phyloP scores from a whole-genome alignment of 164 flowering plant species.

The Tetrastigma voinierianum region DNA sequence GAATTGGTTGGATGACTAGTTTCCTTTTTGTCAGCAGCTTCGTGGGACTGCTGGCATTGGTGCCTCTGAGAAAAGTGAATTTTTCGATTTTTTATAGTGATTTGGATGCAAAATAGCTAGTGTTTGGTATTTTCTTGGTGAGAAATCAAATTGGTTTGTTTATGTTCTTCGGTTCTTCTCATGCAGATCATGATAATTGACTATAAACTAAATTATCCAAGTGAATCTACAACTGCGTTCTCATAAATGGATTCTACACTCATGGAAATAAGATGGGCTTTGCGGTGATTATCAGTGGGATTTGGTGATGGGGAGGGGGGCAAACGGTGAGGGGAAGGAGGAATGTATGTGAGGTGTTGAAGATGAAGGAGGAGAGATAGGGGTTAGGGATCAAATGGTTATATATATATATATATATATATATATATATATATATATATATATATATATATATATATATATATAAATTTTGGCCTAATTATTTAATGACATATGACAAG shows the following conservation, averaged over 20 bases:
- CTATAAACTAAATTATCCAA: conserved; percentile 57
- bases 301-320: no score
- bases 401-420: no score
- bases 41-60: conserved; percentile 61
- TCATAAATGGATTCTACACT: conserved; percentile 69
- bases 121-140: not conserved
- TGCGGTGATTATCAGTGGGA: no score
- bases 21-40: conserved; percentile 54
- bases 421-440: no score
- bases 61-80: conserved; percentile 66
- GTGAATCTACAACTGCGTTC: conserved; percentile 72
- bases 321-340: no score
- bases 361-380: no score
- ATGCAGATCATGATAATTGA: conserved; percentile 66
- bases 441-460: no score
- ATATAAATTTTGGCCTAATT: no score
- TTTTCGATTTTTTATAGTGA: not conserved
- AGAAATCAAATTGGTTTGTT: not conserved
- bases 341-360: no score
- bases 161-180: not conserved
- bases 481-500: no score
- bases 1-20: conserved; percentile 64
- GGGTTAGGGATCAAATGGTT: no score
- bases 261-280: conserved; percentile 52
- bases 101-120: not conserved